phyloP scores from a whole-genome alignment of 768 basidiomycete genomes.

The Phaffia australis region DNA sequence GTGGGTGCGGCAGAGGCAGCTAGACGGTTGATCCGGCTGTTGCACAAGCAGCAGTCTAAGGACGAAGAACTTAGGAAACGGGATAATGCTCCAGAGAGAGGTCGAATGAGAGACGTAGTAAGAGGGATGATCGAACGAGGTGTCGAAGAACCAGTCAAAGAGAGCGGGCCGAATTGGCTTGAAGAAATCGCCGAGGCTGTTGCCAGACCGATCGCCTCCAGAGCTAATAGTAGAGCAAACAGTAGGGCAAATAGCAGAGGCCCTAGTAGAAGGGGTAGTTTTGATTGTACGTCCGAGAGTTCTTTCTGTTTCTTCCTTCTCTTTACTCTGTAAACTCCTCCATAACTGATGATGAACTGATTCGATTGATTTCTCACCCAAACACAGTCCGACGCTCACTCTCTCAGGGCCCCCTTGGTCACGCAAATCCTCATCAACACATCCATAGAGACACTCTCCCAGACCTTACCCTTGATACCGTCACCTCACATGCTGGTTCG shows the following conservation, averaged over 20 bases:
- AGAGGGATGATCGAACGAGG: constrained; percentile 31
- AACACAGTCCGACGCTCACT: background rate
- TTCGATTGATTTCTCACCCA: background rate
- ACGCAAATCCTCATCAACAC: background rate
- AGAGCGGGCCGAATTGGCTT: constrained; percentile 20
- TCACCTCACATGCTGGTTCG: background rate
- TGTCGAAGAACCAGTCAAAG: constrained; percentile 17
- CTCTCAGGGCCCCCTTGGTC: background rate
- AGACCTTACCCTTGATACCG: background rate
- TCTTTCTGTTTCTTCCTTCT: constrained; percentile 16
- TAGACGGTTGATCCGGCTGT: constrained; percentile 35
- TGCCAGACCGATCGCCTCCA: constrained; percentile 12
- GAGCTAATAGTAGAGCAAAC: constrained; percentile 8
- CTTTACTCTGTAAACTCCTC: background rate
- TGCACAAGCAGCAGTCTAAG: constrained; percentile 23
- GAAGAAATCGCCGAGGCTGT: constrained; percentile 7
- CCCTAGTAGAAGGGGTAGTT: constrained; percentile 28
- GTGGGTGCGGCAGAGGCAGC: constrained; percentile 41
- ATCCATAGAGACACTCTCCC: background rate
- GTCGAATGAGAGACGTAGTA: constrained; percentile 27
- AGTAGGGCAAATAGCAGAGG: constrained; percentile 29
- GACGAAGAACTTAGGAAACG: constrained; percentile 30
- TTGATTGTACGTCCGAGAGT: constrained; percentile 26
- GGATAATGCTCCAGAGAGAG: constrained; percentile 16
- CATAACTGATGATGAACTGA: too few relatives aligned